Conservation (phyloP, 495 filamentous ascomycete species). For the Terfezia boudieri region DNA sequence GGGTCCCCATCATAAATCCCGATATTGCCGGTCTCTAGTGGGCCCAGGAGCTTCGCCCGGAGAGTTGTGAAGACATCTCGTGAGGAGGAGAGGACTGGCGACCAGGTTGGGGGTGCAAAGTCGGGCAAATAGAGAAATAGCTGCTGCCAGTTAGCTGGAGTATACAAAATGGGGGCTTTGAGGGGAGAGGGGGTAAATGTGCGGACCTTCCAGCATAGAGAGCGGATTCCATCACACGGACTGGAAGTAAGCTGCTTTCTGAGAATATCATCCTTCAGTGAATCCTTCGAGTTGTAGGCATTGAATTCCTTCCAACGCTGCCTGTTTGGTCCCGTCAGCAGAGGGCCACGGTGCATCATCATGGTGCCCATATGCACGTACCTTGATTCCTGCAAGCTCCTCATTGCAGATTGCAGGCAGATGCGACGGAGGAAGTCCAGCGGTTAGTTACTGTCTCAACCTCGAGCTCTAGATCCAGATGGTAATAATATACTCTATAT, state of each 20-base stretch:
- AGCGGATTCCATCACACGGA: slow-evolving; percentile 50
- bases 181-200: no score
- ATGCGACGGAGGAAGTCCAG: no score
- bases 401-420: no score
- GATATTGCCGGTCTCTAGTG: slow-evolving; percentile 9
- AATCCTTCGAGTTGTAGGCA: slow-evolving; percentile 9
- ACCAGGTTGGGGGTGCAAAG: slow-evolving; percentile 45
- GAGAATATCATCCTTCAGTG: slow-evolving; percentile 35
- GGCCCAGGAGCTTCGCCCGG: slow-evolving; percentile 49
- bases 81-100: slow-evolving; percentile 38
- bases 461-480: no score
- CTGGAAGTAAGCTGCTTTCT: slow-evolving; percentile 31
- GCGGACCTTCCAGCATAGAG: slow-evolving; percentile 78
- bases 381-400: no score
- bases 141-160: slow-evolving; percentile 21
- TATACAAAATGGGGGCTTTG: no score
- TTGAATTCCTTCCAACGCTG: no score
- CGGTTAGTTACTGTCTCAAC: no score
- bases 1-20: slow-evolving; percentile 1
- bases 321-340: no score
- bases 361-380: no score
- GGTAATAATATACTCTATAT: no score
- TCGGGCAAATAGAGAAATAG: slow-evolving; percentile 60
- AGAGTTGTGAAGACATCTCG: slow-evolving; percentile 51
- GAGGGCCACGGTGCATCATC: no score